Percentiles rank a stretch among this genome's conserved stretches.
phyloP scores from a whole-genome alignment of 768 basidiomycete species.

The Obba rivulosa region DNA sequence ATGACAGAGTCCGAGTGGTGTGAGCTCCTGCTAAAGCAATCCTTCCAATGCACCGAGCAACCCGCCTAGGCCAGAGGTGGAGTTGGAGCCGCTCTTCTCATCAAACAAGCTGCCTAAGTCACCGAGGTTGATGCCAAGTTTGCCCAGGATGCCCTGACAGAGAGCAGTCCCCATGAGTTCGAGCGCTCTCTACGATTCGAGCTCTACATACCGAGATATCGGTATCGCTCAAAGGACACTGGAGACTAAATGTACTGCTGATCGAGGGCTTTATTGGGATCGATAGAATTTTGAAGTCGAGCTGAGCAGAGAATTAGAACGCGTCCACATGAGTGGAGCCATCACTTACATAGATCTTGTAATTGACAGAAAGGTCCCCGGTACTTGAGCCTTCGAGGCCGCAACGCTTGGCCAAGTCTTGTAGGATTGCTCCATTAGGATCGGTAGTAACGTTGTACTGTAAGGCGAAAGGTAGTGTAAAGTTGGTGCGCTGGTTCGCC shows the following conservation, averaged over 20 bases:
- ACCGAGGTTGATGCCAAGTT: conserved; percentile 8
- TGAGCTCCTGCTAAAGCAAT: too few species aligned
- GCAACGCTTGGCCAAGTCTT: conserved; percentile 60
- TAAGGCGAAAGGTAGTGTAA: conserved; percentile 74
- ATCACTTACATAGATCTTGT: conserved; percentile 56
- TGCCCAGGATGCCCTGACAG: conserved; percentile 3
- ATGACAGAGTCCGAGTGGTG: too few species aligned
- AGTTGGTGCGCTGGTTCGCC: conserved; percentile 51
- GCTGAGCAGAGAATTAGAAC: conserved; percentile 29
- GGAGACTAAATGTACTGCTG: conserved; percentile 53
- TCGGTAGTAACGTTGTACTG: conserved; percentile 52
- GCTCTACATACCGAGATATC: conserved; percentile 27
- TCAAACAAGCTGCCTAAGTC: conserved; percentile 4
- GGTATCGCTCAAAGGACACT: conserved; percentile 49
- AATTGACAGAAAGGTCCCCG: conserved; percentile 50
- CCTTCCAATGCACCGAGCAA: too few species aligned
- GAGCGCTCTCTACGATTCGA: neutral
- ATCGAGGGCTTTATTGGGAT: conserved; percentile 65
- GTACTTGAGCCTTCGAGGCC: conserved; percentile 29
- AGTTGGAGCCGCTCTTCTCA: neutral
- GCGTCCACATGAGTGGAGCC: neutral
- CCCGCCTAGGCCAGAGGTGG: too few species aligned
- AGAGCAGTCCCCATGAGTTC: neutral
- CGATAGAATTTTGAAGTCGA: conserved; percentile 60
- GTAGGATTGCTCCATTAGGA: conserved; percentile 48